Percentiles rank a stretch among this genome's conserved stretches.
These are phyloP conservation scores for Lasiosphaeria hispida DNA, from an alignment of 495 filamentous ascomycete species.

Conservation along the genomic window DNA sequence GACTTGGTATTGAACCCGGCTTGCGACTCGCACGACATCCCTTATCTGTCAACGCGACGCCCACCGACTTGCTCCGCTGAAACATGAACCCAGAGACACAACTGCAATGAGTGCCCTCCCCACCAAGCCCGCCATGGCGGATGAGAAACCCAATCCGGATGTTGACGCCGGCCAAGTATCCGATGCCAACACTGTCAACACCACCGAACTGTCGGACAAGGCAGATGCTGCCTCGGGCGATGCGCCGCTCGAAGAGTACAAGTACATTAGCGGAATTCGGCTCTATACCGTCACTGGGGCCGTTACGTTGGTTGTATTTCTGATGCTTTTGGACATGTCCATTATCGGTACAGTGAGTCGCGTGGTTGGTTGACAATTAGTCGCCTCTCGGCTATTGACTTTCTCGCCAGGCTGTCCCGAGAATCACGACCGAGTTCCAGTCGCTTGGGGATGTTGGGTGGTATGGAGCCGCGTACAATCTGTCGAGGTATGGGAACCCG, in stretches of 20 bases:
- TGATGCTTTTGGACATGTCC: constrained; percentile 48
- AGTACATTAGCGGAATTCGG: background rate
- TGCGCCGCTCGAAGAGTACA: background rate
- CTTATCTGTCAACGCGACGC: too few species aligned
- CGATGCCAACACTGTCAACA: too few species aligned
- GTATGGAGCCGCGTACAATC: constrained; percentile 9
- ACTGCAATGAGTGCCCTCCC: too few species aligned
- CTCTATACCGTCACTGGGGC: constrained; percentile 4
- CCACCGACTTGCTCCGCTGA: too few species aligned
- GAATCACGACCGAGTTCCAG: constrained; percentile 10
- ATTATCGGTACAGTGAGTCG: constrained; percentile 42
- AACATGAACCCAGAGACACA: too few species aligned
- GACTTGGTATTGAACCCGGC: too few species aligned
- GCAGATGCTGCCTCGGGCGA: background rate
- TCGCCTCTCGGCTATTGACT: background rate
- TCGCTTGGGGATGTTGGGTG: constrained; percentile 5
- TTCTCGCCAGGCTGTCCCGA: constrained; percentile 7
- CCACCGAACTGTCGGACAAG: background rate
- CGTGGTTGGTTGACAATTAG: background rate
- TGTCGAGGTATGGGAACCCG: background rate
- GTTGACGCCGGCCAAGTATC: too few species aligned
- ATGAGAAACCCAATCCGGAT: too few species aligned
- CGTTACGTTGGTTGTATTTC: constrained; percentile 10
- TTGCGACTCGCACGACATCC: too few species aligned
- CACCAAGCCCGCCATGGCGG: too few species aligned